Evolutionary conservation across 2,329 filamentous ascomycete genomes (phyloP), one percentile per base, ranked within the genome.

Genomic region (Sclerotinia minor): DNA sequence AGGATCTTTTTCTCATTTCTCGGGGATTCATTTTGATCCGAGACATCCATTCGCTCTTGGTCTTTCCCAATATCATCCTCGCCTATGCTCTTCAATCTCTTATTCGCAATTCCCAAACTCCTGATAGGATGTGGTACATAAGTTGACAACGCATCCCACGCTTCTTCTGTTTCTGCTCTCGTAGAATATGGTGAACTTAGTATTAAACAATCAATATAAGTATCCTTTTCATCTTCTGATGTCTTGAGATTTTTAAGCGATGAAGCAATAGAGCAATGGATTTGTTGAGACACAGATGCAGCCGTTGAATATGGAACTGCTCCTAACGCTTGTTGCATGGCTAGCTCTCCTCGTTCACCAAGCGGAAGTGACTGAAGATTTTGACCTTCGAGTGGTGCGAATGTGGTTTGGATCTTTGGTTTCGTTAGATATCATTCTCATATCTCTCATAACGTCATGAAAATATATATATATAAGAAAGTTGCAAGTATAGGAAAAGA

Each of bases 371-470:
- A 78, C 74, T 1, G 80, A 80, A 57, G 11, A 74, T 89, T 85
- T 76, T 94, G 90, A 32, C 86, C 87, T 21, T 78, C 78, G 5
- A 86, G 77, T 0, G 89, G 83, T 1, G 90, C 92, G 80, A 89
- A 95, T 77, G 94, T 95, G n/a, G 92, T 94, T 83, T 96, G 92
- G 55, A 94, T 82, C 86, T 90, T 59, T 45, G 24, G n/a, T 24
- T 45, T 17, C 11, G 11, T 57, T 41, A 57, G 54, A 24, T 5
- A 2, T 26, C 8, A 24, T 26, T 24, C 13, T 24, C 21, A 55
- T 3, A 38, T n/a, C 13, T 24, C 13, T 24, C 21, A 55, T 6
- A 24, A 38, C 13, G 19, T 57, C 35, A 41, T 24, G 32, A 41
- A 24, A 5, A 38, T n/a, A n/a, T 24, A 21, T n/a, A 64, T 35